Percentiles rank a stretch among this genome's conserved stretches.
Conservation (phyloP, 2,329 filamentous ascomycete species). For the Cladophialophora psammophila region DNA sequence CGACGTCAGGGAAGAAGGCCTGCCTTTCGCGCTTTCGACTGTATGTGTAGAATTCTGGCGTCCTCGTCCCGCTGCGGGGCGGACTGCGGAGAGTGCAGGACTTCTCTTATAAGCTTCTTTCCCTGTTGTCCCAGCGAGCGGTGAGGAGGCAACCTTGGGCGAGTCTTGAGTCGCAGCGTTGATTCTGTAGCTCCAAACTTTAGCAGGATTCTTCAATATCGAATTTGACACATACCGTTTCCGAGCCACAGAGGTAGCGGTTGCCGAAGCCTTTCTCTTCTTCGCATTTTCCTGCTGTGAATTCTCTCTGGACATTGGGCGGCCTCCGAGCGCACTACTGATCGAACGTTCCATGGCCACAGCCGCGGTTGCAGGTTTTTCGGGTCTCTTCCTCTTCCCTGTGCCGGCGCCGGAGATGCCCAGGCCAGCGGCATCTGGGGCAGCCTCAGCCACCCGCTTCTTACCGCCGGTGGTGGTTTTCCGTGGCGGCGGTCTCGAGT, state of each 20-base stretch:
- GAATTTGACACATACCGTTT: conserved; percentile 70
- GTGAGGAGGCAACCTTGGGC: conserved; percentile 76
- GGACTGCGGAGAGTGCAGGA: conserved; percentile 66
- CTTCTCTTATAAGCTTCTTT: conserved; percentile 66
- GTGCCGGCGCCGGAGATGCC: conserved; percentile 68
- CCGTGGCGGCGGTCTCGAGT: conserved; percentile 54
- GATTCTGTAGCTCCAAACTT: conserved; percentile 25
- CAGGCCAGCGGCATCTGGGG: conserved; percentile 60
- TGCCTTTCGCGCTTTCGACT: conserved; percentile 44
- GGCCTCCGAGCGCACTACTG: conserved; percentile 50
- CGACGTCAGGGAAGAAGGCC: conserved; percentile 63
- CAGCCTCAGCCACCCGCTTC: conserved; percentile 65
- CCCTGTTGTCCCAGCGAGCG: conserved; percentile 70
- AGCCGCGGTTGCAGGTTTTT: conserved; percentile 47
- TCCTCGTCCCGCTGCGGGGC: conserved; percentile 73
- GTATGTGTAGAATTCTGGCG: conserved; percentile 77
- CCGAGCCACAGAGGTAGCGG: conserved; percentile 56
- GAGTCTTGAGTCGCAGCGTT: conserved; percentile 63
- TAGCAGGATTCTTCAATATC: background rate
- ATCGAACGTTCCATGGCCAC: conserved; percentile 71
- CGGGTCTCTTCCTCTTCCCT: conserved; percentile 75
- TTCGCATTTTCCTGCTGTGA: conserved; percentile 42
- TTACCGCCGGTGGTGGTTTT: conserved; percentile 71
- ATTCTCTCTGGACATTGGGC: conserved; percentile 41
- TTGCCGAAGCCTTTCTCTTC: conserved; percentile 45